Evolutionary conservation across 176 grass and related monocot species (phyloP), one percentile per base, ranked within the genome.

Genomic region (Luzula sylvatica): DNA sequence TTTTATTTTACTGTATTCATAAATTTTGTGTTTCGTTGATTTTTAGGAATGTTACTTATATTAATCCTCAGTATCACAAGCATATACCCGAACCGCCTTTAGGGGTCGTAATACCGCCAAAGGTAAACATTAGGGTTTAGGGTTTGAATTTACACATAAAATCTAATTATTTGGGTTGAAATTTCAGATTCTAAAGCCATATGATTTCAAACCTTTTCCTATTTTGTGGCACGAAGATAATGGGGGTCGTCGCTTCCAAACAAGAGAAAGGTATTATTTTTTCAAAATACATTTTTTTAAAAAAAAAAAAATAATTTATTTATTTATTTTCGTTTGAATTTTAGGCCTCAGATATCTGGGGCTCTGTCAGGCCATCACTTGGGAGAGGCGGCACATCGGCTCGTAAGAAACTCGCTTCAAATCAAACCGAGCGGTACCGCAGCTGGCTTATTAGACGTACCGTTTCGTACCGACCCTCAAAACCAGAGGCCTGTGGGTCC

Each of bases 201-300:
- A 81, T 17, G 92, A 98, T 61, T 80, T 86, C 68, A 98, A 90
- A 67, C 92, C 92, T 48, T 90, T 98, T 65, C 92, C 92, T 26
- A 51, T 79, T 7, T 55, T 90, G 72, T 98, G 92, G 92, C 92
- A 98, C 72, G 78, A 86, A 98, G 92, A 90, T 55, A 81, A 63
- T 75, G 72, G 75, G 51, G 56, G 68, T 3, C 60, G 75, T 65
- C 92, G 81, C 28, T 81, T 77, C 46, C 74, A 79, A 52, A 13
- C 56, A 70, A 77, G 81, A 80, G 78, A 98, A 51, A 98, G 92
- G 92, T 90, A 82, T 12, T 17, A 44, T 21, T 32, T 41, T 52
- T 3, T 29, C 29, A 7, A 52, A 17, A 8, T 40, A 48, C 13
- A 19, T 12, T 55, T 15, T 21, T 22, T 22, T 9, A 12, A 3